phyloP scores from a whole-genome alignment of 2,329 filamentous ascomycete species.

The Fusarium haematococcum region DNA sequence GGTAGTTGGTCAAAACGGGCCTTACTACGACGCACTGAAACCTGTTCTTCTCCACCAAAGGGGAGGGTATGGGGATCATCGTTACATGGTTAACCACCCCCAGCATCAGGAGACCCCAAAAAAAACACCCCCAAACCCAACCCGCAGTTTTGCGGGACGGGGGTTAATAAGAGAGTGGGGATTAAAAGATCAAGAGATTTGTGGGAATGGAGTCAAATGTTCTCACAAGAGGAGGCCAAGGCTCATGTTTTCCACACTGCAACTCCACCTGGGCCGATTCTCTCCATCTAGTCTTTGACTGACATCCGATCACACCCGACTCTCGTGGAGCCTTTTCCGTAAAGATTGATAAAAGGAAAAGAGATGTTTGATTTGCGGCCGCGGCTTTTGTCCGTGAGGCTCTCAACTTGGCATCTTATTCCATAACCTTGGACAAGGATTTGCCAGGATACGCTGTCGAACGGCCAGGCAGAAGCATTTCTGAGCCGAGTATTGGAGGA shows the following conservation, averaged over 20 bases:
- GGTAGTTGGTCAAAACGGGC: not conserved
- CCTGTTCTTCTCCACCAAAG: slow-evolving; percentile 1
- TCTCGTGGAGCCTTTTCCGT: not conserved
- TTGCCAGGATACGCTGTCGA: not conserved
- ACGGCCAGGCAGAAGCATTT: slow-evolving; percentile 6
- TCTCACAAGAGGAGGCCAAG: not conserved
- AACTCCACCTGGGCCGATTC: slow-evolving; percentile 5
- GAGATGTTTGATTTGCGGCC: not conserved
- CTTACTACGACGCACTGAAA: not conserved
- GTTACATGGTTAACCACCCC: not conserved
- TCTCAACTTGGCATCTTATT: not conserved
- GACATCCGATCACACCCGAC: not conserved
- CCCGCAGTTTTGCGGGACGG: not conserved
- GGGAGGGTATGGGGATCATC: not conserved
- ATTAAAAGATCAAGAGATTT: not conserved
- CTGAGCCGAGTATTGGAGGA: not conserved
- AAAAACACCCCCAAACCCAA: not conserved
- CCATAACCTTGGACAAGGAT: not conserved
- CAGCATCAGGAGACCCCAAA: slow-evolving; percentile 1
- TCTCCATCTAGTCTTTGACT: not conserved
- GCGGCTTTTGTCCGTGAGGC: not conserved
- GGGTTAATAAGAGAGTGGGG: not conserved
- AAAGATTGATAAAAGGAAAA: not conserved
- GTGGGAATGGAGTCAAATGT: slow-evolving; percentile 1
- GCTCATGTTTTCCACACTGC: not conserved